Evolutionary conservation across 768 basidiomycete species (phyloP), one percentile per base, ranked within the genome.

Genomic region (Lepiota subincarnata): DNA sequence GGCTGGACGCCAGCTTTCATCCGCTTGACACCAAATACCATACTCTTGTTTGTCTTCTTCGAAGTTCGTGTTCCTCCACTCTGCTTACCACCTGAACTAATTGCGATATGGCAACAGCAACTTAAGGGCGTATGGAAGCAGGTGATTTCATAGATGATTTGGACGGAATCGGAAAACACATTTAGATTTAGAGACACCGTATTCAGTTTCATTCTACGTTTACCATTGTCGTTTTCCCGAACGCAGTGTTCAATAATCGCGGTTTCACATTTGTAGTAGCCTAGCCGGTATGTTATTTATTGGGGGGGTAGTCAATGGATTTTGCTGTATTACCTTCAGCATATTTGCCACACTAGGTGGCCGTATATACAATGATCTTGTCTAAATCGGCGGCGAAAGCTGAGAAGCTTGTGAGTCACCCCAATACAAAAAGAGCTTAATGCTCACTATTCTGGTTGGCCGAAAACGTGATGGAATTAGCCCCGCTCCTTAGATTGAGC

Each of bases 1-100:
- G 91, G 91, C 31, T 93, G 91, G 91, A 88, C 88, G 14, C 91
- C 91, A 2, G 87, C 91, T 6, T 93, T 91, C 69, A 81, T 87
- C 60, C 83, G 91, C 44, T 70, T 93, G 39, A 89, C 86, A 24
- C 90, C 90, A 1, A 91, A 92, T 64, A 92, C 91, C 1, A 76
- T 93, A 31, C 72, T 92, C 4, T 79, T 92, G 70, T 93, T 91
- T 67, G 84, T 92, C 44, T 90, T 91, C 69, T 86, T 86, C 58
- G 90, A 92, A 73, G 89, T 87, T 59, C 45, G 73, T 50, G 13
- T 38, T 28, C 20, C 55, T 24, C 52, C 19, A 0, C 28, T 22
- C 24, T 2, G 16, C 11, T 40, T 24, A 37, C 40, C 14, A 4
- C 0, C 4, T 41, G 35, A 48, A 12, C 36, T 57, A 57, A 55